Base-by-base conservation (phyloP, 345 rosid genomes). In the Salix koriyanagi region DNA sequence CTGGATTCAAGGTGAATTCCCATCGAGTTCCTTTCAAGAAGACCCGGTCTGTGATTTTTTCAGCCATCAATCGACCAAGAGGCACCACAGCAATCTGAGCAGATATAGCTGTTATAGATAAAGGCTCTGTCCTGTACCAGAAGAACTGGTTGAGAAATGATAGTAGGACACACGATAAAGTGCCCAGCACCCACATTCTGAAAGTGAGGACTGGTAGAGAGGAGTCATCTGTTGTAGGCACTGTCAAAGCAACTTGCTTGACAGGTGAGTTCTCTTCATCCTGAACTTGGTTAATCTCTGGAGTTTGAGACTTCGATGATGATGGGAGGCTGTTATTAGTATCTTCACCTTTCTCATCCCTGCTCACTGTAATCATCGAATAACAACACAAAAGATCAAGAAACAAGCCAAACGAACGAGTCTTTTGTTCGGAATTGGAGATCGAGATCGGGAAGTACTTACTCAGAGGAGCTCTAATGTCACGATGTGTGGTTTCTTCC, bases 41-140 rank as follows among this genome's bases (percentile, higher is more conserved):
- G 34, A 89, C 89, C 18, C 88, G 85, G 34, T 91, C 82, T 0
- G 99, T 82, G 77, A 96, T 87, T 77, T 77, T 86, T 56, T 95
- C 87, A 5, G 99, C 99, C 99, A 96, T 96, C 60, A 93, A 83
- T 72, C 77, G 92, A 14, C 99, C 99, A 0, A 93, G 91, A 61
- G 98, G 99, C 4, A 96, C 94, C 67, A 96, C 98, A 0, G 97
- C 97, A 52, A 96, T 91, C 81, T 96, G 99, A 5, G 98, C 98
- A 12, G 99, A 96, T 81, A 96, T 91, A 48, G 99, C 94, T 10
- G 97, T 88, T 91, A 96, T 96, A 2, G 99, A 56, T 34, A 96
- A 79, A 28, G 99, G 99, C 75, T 96, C 99, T 14, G 92, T 93
- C 28, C 99, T 83, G 83, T 96, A 96, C 97, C 97, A 91, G 60